Conservation (phyloP, 2,329 filamentous ascomycete genomes). For the Fusarium transvaalense region DNA sequence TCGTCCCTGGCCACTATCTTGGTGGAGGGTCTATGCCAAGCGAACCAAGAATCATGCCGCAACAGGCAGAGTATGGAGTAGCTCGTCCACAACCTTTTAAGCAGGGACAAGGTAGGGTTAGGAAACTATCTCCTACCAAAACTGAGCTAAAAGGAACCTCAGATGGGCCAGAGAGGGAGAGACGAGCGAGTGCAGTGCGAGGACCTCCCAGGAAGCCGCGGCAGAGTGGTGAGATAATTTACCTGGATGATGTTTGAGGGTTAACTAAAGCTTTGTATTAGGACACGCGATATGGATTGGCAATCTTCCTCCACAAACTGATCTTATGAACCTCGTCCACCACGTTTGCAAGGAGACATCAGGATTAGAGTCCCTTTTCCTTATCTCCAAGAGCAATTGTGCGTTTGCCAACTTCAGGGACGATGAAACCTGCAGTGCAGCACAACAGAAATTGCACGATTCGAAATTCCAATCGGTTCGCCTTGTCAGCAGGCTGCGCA, state of each 20-base stretch:
- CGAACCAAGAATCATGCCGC: conserved; percentile 45
- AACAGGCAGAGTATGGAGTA: conserved; percentile 24
- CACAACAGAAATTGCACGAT: conserved; percentile 89
- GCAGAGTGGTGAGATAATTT: conserved; percentile 67
- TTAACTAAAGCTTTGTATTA: conserved; percentile 38
- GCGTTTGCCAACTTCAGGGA: conserved; percentile 96
- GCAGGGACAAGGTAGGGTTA: conserved; percentile 44
- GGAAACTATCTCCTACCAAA: conserved; percentile 26
- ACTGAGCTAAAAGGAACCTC: conserved; percentile 36
- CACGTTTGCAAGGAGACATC: conserved; percentile 86
- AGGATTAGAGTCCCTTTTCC: conserved; percentile 87
- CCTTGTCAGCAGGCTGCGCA: conserved; percentile 85
- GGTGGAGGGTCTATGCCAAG: conserved; percentile 40
- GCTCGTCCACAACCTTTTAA: conserved; percentile 25
- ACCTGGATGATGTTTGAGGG: conserved; percentile 18
- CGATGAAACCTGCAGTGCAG: conserved; percentile 78
- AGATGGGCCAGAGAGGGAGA: conserved; percentile 42
- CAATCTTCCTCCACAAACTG: conserved; percentile 87
- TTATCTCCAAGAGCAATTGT: conserved; percentile 97
- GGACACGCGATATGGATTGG: conserved; percentile 97
- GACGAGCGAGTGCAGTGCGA: conserved; percentile 48
- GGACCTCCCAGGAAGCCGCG: conserved; percentile 59
- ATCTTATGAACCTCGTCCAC: conserved; percentile 86
- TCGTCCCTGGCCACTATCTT: conserved; percentile 55
- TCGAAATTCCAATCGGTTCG: conserved; percentile 88